Conservation (phyloP, 2,329 filamentous ascomycete genomes). For the Botrytis elliptica region DNA sequence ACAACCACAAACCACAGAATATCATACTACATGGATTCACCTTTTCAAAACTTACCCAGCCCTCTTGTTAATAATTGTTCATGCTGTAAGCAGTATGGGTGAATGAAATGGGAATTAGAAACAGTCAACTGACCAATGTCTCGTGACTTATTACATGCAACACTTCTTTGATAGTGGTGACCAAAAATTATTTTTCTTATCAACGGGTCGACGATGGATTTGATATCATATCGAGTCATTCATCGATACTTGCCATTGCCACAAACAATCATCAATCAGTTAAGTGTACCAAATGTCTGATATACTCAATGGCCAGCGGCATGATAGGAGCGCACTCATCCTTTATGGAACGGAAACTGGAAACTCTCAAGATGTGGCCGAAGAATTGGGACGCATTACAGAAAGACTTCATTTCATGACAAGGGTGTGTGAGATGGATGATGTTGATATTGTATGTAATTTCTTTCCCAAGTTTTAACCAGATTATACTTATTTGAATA, state of each 20-base stretch:
- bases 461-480: not conserved
- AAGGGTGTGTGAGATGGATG: conserved; percentile 72
- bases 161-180: not conserved
- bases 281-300: conserved; percentile 1
- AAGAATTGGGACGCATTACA: conserved; percentile 72
- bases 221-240: not conserved
- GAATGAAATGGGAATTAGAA: not conserved
- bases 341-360: conserved; percentile 95
- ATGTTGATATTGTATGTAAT: conserved; percentile 65
- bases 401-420: conserved; percentile 78
- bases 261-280: not conserved
- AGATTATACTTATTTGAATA: conserved; percentile 31
- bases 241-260: not conserved
- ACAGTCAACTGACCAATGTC: not conserved
- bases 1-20: not conserved
- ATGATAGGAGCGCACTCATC: conserved; percentile 59
- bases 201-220: not conserved
- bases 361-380: conserved; percentile 86
- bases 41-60: not conserved
- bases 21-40: not conserved
- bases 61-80: not conserved
- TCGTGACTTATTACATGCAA: not conserved
- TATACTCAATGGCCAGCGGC: conserved; percentile 27
- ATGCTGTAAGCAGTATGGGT: not conserved
- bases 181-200: not conserved